Percentiles rank a stretch among this genome's conserved stretches.
Evolutionary conservation across 345 rosid species (phyloP).

Genomic region (Aegle marmelos): DNA sequence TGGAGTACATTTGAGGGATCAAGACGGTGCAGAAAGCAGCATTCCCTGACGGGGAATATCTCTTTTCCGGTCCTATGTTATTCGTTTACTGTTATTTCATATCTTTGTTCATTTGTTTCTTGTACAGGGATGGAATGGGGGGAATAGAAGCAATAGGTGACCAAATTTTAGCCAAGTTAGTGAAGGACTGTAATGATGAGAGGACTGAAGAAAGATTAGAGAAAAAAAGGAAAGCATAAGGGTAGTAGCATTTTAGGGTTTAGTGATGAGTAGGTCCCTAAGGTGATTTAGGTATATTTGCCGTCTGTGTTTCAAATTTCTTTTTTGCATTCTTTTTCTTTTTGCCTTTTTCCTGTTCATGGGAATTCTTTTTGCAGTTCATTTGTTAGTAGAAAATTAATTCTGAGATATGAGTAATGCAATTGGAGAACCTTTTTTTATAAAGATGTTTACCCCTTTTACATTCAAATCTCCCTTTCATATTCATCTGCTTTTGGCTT

Average conservation of each 20-base stretch:
- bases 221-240: conserved; percentile 25
- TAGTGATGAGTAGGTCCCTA: conserved; percentile 34
- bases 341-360: conserved; percentile 11
- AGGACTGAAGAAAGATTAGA: conserved; percentile 21
- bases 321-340: conserved; percentile 18
- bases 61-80: conserved; percentile 10
- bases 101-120: conserved; percentile 40
- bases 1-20: conserved; percentile 40
- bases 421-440: conserved; percentile 22
- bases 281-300: conserved; percentile 27
- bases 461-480: neutral
- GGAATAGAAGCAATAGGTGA: conserved; percentile 39
- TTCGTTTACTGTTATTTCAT: conserved; percentile 33
- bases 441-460: neutral
- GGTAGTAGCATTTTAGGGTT: conserved; percentile 32
- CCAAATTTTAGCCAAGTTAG: conserved; percentile 35
- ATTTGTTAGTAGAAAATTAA: conserved; percentile 35
- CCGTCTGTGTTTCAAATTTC: conserved; percentile 20
- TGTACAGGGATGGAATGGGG: conserved; percentile 57
- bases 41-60: conserved; percentile 16
- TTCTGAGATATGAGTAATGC: conserved; percentile 38
- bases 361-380: conserved; percentile 69
- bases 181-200: conserved; percentile 31
- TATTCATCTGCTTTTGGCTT: neutral
- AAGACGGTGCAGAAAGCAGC: neutral